Evolutionary conservation across 192 early-diverging fungal genomes (phyloP), one percentile per base, ranked within the genome.

Genomic region (Rhizoclosmatium sp.): DNA sequence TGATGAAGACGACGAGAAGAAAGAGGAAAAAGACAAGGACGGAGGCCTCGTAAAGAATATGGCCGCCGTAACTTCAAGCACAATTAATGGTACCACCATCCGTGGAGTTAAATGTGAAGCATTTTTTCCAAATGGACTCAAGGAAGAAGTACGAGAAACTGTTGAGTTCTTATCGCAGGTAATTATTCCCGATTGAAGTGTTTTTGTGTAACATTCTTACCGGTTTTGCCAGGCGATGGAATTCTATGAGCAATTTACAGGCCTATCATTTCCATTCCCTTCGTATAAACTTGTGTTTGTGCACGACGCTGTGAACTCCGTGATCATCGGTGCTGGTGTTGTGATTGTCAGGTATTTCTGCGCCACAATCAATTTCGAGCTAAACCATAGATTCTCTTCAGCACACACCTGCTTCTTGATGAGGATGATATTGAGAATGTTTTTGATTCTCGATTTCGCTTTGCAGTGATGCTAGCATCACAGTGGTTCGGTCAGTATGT

Each of bases 401-500:
- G 87, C 59, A 80, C 78, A 0, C 81, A 89, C 40, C 65, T 98
- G 21, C 83, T 99, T 44, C 88, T 97, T 62, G 82, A 89, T 9
- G 84, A 88, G 31, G 84, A 88, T 54, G 86, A 95, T 12, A 95
- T 98, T 80, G 98, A 99, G 77, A 94, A 95, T 79, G 90, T 89
- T 3, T 98, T 94, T 75, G 93, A 93, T 65, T 94, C 95, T 2
- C 88, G 95, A 59, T 89, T 89, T 4, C 65, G 82, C 39, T 78
- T 99, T 56, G 91, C 89, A 21, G 81, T 90, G 54, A 91, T 91
- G 0, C 79, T 98, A 3, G 94, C 94, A 21, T 83, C 90, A 58
- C 98, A 99, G 88, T 99, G 97, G 97, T 97, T 99, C 82, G 97
- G 97, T 10, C 90, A 93, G 21, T 95, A 93, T 77, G 91, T 99